Base-by-base conservation (phyloP, 371 early-diverging fungal species). In the Haplosporangium sp. region DNA sequence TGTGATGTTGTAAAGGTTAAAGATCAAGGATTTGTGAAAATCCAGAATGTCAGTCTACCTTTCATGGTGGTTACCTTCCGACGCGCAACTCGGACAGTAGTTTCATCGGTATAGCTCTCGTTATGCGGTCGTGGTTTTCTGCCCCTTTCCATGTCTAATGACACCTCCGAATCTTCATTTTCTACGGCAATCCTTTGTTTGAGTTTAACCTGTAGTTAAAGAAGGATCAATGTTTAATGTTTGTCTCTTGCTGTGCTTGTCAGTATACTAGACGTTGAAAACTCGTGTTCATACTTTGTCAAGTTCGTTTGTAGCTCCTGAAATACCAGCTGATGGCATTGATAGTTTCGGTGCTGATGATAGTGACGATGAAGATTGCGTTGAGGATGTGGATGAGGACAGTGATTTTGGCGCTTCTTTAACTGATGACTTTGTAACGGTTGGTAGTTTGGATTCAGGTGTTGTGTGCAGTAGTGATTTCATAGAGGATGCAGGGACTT, bases 401-500 rank as follows among this genome's bases (percentile, higher is more conserved):
- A 65, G 17, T n/a, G 57, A 35, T 44, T 53, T 42, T 56, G 45
- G 19, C n/a, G 2, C 44, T 15, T 57, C 44, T 17, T 20, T 15
- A 15, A 34, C 27, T 56, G 55, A 35, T 17, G 44, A 37, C 8
- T 20, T 20, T n/a, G 44, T 11, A 1, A 7, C 15, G 8, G 27
- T 48, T 48, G 48, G 17, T 17, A 48, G 20, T 37, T 40, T 47
- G 39, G 63, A 3, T 27, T 50, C 35, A 6, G 63, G 38, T 5
- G 27, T 37, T 35, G 48, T 27, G 38, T 50, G 5, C 37, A 20
- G 11, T 8, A 63, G n/a, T 50, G 61, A 20, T 61, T 34, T 34
- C 11, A 27, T 19, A 15, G 62, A 35, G 11, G 65, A 39, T 40
- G 65, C 50, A 6, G 71, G 64, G 1, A 70, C 71, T 50, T 70